Evolutionary conservation across 202 grass and related monocot genomes (phyloP), one percentile per base, ranked within the genome.

Genomic region (Zoysia matrella): DNA sequence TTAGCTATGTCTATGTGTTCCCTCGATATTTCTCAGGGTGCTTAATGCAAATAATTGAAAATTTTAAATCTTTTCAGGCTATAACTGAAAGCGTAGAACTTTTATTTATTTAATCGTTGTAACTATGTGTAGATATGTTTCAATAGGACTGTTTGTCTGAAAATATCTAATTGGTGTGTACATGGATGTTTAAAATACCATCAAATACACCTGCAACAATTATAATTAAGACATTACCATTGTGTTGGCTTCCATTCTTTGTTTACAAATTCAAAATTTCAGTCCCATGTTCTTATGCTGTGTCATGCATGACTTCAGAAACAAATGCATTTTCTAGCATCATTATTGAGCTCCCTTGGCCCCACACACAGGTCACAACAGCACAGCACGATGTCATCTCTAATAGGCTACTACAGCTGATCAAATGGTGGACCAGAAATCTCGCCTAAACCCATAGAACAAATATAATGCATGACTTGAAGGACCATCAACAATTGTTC

Each of bases 301-400:
- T 72, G 12, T 76, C 75, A 72, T 72, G 18, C 75, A 72, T 72
- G 40, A 80, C 2, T 3, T 71, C 65, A 67, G 12, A 71, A 60
- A 57, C 8, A 66, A 58, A 67, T 72, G 3, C 30, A 58, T 81
- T 66, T 11, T 73, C 39, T 73, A 86, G 40, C 18, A 40, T 52
- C 78, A 68, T 85, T 7, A 77, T 72, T 50, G 77, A 85, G 67
- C 40, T 77, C 78, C 50, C 14, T 72, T 76, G 51, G 9, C 77
- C 9, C 16, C 39, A 65, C 10, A 3, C 36, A 42, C 62, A 42
- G 62, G 36, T 65, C 62, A 72, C 39, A 52, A 76, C 36, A 60
- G 48, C 42, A 67, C 8, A 80, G 60, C 74, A 82, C 36, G 39
- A 47, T 77, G 72, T 16, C 66, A 11, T 52, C 15, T 66, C 15